A percentile compares a stretch with the other conserved stretches of the same genome.
Conservation (phyloP, 768 basidiomycete species). For the Lactarius akahatsu region DNA sequence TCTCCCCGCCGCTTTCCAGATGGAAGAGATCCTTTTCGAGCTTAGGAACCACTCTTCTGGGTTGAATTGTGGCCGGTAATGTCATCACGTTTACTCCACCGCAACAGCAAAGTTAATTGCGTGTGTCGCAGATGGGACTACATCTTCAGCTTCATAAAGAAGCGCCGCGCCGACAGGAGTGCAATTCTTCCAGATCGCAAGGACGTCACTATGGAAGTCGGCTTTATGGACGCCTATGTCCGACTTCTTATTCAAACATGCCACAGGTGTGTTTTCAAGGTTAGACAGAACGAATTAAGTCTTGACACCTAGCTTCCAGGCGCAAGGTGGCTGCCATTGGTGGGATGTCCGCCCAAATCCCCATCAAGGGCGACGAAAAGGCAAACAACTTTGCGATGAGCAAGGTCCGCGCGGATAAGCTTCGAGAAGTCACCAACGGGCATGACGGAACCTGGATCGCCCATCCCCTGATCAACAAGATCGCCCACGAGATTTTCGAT, state of each 20-base stretch:
- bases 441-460: conserved; percentile 99
- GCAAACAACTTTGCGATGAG: conserved; percentile 93
- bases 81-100: too few species aligned
- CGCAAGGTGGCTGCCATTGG: conserved; percentile 99
- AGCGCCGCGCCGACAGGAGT: conserved; percentile 82
- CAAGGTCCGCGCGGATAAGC: conserved; percentile 93
- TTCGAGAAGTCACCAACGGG: conserved; percentile 91
- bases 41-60: conserved; percentile 93
- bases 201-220: conserved; percentile 97
- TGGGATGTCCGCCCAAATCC: conserved; percentile 99
- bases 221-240: conserved; percentile 98
- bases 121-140: conserved; percentile 75
- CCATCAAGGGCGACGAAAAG: conserved; percentile 90
- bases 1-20: conserved; percentile 97
- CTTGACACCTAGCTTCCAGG: conserved; percentile 41
- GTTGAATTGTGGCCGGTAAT: conserved; percentile 90
- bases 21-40: conserved; percentile 99
- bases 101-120: not conserved
- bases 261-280: conserved; percentile 64
- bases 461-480: conserved; percentile 90
- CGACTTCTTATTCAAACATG: conserved; percentile 96
- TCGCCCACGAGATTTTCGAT: conserved; percentile 89
- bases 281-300: not conserved
- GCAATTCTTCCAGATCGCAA: conserved; percentile 94
- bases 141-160: conserved; percentile 98